Evolutionary conservation across 345 rosid genomes (phyloP), one percentile per base, ranked within the genome.

Genomic region (Jatropha curcas): DNA sequence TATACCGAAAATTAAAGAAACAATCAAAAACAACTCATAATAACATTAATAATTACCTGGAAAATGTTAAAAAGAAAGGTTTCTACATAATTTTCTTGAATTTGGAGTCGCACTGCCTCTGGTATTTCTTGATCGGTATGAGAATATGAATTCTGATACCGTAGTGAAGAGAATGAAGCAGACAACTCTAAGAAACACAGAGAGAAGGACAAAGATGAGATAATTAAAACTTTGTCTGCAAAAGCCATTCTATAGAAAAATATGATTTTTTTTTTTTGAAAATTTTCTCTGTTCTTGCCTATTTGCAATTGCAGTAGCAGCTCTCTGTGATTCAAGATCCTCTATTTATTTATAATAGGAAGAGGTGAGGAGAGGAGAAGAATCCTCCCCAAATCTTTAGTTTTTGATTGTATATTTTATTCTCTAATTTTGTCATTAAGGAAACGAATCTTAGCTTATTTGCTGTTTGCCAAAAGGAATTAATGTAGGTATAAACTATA

Each of bases 51-150:
- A n/a, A n/a, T n/a, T n/a, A n/a, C n/a, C n/a, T n/a, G n/a, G n/a
- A 31, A 33, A 60, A 16, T 19, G n/a, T 9, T n/a, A 62, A 0
- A 13, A 14, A 60, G 8, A 25, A 41, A 2, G 17, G 1, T 20
- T 1, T 3, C 19, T 11, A 74, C 77, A 74, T 67, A 67, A 46
- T 50, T 52, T 10, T 60, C 59, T 19, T 59, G 72, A 19, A 60
- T 25, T 55, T 25, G 60, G 33, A 74, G 46, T 19, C 41, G 55
- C 58, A 74, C 72, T 31, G 71, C 37, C 5, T 70, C 25, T 17
- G 16, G 19, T 41, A 24, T 3, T 31, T 73, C 61, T 53, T 31
- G 43, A 5, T 55, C 19, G 24, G 30, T 68, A 46, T 34, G 51
- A 33, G 43, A 6, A 43, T 33, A 7, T 24, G 67, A 58, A 22